Evolutionary conservation across 2,329 filamentous ascomycete genomes (phyloP).

Genomic region (Fusarium nygamai): DNA sequence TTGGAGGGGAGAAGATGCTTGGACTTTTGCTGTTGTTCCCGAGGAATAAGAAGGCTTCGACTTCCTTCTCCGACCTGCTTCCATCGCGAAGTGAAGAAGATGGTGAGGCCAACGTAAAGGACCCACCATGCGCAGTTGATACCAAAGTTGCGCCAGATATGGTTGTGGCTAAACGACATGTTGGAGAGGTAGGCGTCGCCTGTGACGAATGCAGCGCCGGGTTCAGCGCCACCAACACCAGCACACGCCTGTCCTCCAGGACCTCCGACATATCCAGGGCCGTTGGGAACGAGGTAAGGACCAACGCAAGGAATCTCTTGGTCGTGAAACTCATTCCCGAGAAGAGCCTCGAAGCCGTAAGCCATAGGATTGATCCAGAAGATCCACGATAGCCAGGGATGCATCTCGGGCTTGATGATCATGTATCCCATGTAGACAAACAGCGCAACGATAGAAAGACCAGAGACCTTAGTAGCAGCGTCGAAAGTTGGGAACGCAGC

Average conservation of each 20-base stretch:
- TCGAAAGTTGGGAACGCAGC: conserved; percentile 66
- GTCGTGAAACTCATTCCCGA: conserved; percentile 75
- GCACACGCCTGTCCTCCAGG: conserved; percentile 60
- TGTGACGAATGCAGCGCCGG: conserved; percentile 59
- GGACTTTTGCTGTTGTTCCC: conserved; percentile 62
- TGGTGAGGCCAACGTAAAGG: conserved; percentile 66
- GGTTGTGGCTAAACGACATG: conserved; percentile 62
- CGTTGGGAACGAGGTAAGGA: conserved; percentile 60
- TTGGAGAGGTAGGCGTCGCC: conserved; percentile 67
- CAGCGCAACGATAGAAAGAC: conserved; percentile 59
- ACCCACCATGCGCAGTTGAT: conserved; percentile 71
- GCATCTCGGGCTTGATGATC: conserved; percentile 70
- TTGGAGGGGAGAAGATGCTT: conserved; percentile 49
- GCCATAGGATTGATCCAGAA: conserved; percentile 74
- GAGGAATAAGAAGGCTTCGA: conserved; percentile 67
- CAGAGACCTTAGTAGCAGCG: conserved; percentile 66
- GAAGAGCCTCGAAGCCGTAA: conserved; percentile 74
- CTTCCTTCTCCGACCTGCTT: conserved; percentile 61
- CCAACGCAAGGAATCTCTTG: conserved; percentile 62
- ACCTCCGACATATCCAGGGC: conserved; percentile 56
- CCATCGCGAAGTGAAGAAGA: conserved; percentile 67
- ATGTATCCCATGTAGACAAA: conserved; percentile 73
- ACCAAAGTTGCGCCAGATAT: conserved; percentile 69
- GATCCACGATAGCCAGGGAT: conserved; percentile 70
- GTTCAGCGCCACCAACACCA: conserved; percentile 65